Evolutionary conservation across 2,329 filamentous ascomycete species (phyloP).

Genomic region (Sarocladium strictum): DNA sequence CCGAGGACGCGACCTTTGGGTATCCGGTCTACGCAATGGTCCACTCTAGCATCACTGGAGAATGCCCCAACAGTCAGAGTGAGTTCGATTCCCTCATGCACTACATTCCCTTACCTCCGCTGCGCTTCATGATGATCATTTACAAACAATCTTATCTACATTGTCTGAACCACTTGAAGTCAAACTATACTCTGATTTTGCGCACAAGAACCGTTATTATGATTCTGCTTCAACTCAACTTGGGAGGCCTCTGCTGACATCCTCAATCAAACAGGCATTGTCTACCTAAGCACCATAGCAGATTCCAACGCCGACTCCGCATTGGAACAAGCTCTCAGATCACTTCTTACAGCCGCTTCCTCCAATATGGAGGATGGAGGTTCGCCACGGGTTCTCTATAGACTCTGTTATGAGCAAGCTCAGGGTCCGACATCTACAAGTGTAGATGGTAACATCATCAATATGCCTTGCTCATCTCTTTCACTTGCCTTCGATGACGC

Average conservation of each 20-base stretch:
- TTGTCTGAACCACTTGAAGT: conserved; percentile 97
- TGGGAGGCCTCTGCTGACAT: too few relatives aligned
- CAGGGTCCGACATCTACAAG: conserved; percentile 21
- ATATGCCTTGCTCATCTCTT: conserved; percentile 52
- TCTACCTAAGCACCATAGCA: conserved; percentile 32
- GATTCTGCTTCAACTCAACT: too few relatives aligned
- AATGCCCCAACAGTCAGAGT: conserved; percentile 88
- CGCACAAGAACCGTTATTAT: too few relatives aligned
- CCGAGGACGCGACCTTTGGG: conserved; percentile 27
- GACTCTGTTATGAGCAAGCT: conserved; percentile 50
- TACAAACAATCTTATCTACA: conserved; percentile 98
- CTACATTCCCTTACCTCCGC: conserved; percentile 11
- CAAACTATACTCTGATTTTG: conserved; percentile 61
- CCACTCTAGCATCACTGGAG: conserved; percentile 86
- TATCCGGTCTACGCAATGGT: conserved; percentile 55
- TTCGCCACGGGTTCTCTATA: conserved; percentile 36
- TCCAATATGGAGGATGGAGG: conserved; percentile 16
- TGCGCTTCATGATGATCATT: conserved; percentile 67
- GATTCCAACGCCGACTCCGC: conserved; percentile 26
- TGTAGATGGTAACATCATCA: conserved; percentile 38
- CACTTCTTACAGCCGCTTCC: conserved; percentile 30
- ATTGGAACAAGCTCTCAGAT: conserved; percentile 34
- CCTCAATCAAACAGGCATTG: conserved; percentile 19
- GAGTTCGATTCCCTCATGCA: conserved; percentile 42
- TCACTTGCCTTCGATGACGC: conserved; percentile 71